Conservation (phyloP, 805 yeast genomes). For the Monosporozyma servazzii region DNA sequence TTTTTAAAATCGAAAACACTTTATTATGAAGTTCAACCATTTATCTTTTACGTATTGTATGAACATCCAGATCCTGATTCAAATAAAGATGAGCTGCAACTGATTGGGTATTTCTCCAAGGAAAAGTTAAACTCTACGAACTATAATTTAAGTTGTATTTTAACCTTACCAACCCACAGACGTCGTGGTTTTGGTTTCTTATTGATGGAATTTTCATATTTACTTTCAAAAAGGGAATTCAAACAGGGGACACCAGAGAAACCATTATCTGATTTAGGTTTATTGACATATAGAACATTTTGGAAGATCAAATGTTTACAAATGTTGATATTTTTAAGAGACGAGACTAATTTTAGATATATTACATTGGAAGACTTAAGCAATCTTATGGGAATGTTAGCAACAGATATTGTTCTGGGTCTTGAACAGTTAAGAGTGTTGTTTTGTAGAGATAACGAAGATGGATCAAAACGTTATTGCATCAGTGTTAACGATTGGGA, state of each 20-base stretch:
- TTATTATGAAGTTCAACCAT: constrained; percentile 93
- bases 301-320: constrained; percentile 67
- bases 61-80: constrained; percentile 38
- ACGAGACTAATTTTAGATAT: not conserved
- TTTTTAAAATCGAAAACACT: constrained; percentile 86
- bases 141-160: constrained; percentile 82
- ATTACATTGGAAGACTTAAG: constrained; percentile 55
- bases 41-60: constrained; percentile 77
- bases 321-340: constrained; percentile 14
- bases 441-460: constrained; percentile 28
- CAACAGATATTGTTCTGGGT: constrained; percentile 80
- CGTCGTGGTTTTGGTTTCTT: constrained; percentile 83
- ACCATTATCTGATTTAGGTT: constrained; percentile 81
- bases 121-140: constrained; percentile 64
- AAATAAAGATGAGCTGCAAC: constrained; percentile 31
- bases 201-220: constrained; percentile 80
- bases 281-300: constrained; percentile 74
- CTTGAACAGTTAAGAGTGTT: constrained; percentile 68
- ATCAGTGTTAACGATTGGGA: constrained; percentile 30
- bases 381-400: constrained; percentile 71
- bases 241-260: constrained; percentile 91
- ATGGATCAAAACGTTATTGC: constrained; percentile 29
- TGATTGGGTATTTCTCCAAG: constrained; percentile 92
- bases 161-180: constrained; percentile 82
- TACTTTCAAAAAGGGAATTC: constrained; percentile 61